Evolutionary conservation across 805 yeast species (phyloP), one percentile per base, ranked within the genome.

Genomic region (Kodamaea sagamina): DNA sequence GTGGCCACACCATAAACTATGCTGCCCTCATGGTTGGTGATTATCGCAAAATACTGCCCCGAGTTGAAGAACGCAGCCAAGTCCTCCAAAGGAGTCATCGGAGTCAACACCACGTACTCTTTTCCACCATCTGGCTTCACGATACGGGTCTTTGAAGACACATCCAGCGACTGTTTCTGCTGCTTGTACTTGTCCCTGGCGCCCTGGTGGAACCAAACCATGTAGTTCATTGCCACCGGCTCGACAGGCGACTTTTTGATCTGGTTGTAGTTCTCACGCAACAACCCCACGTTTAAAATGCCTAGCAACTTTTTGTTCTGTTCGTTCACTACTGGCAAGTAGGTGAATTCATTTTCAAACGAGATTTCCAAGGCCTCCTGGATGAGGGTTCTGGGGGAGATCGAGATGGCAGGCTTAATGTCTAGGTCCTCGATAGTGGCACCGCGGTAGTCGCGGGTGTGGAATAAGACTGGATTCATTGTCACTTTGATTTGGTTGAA

Each of bases 351-450:
- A 50, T 76, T 63, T 54, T 79, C 84, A 46, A 66, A 78, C n/a
- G 82, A 70, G 28, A 77, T 62, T 49, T 77, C 82, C 25, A 77
- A 59, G 8, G 83, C 84, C 36, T 67, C 68, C n/a, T 58, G 61
- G 27, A 79, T 57, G 6, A 65, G 65, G 6, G 79, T 74, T 12
- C 66, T 55, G 1, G 82, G 81, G 38, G 68, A 67, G 22, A 79
- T 73, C 8, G 81, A 69, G 24, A 77, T 60, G 16, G 83, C 83
- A 1, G 84, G 84, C 32, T 74, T 73, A 38, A 78, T 69, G 55
- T 79, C 81, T 47, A 79, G 68, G 51, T 79, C 84, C 54, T 79
- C 84, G 5, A 79, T 72, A 2, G 81, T 76, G 9, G 84, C 82
- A 0, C 76, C 76, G 11, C 75, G 58, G 50, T 71, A 71, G 54